A percentile compares a stretch with the other conserved stretches of the same genome.
Evolutionary conservation across 805 yeast species (phyloP).

Genomic region (Peterozyma toletana): DNA sequence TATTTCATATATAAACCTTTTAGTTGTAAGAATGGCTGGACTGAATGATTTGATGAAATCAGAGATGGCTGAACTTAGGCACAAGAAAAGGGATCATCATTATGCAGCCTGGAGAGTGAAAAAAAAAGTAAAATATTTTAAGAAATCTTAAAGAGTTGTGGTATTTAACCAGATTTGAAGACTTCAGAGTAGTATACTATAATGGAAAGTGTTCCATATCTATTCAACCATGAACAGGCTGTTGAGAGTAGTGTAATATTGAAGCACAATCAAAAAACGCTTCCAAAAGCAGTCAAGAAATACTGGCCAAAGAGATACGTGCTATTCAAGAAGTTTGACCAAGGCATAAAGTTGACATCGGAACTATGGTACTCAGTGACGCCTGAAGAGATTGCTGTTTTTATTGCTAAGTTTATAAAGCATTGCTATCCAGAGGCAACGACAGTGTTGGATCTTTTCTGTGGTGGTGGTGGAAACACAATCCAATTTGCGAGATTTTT

Average conservation of each 20-base stretch:
- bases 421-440: slow-evolving; percentile 42
- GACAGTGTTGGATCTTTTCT: slow-evolving; percentile 58
- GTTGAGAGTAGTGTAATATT: neutral
- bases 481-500: slow-evolving; percentile 66
- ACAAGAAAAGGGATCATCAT: too few species aligned
- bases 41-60: too few species aligned
- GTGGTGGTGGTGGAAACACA: slow-evolving; percentile 87
- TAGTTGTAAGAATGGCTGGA: too few species aligned
- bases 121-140: too few species aligned
- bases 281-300: slow-evolving; percentile 35
- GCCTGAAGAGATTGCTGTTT: slow-evolving; percentile 65
- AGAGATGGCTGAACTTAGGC: too few species aligned
- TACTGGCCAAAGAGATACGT: slow-evolving; percentile 58
- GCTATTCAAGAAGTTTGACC: slow-evolving; percentile 57
- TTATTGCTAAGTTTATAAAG: slow-evolving; percentile 45
- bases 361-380: slow-evolving; percentile 89
- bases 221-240: neutral
- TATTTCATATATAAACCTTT: too few species aligned
- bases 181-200: too few species aligned
- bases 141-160: too few species aligned
- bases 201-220: neutral
- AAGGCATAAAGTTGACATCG: slow-evolving; percentile 59
- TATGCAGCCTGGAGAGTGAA: too few species aligned
- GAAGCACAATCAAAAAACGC: neutral
- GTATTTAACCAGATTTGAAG: too few species aligned